A percentile compares a stretch with the other conserved stretches of the same genome.
phyloP scores from a whole-genome alignment of 2,329 filamentous ascomycete genomes.

The Fusarium incarnatum region DNA sequence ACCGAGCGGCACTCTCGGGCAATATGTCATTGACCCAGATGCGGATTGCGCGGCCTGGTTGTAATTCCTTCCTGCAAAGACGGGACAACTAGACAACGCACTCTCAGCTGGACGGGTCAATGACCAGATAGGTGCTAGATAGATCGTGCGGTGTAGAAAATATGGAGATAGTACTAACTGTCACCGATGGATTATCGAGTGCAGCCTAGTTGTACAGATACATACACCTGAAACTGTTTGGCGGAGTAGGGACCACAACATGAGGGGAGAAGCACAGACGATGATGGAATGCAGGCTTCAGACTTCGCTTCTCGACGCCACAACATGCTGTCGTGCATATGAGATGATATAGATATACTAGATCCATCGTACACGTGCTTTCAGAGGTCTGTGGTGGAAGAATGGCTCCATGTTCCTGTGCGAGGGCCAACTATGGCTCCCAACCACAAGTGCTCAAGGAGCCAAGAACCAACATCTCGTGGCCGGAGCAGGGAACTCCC shows the following conservation, averaged over 20 bases:
- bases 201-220: constrained; percentile 20
- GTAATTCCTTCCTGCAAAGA: neutral
- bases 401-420: constrained; percentile 32
- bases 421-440: constrained; percentile 29
- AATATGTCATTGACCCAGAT: neutral
- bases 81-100: constrained; percentile 1
- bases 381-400: constrained; percentile 25
- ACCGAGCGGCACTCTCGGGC: neutral
- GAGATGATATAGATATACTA: neutral
- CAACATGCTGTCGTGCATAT: constrained; percentile 7
- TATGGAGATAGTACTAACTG: constrained; percentile 28
- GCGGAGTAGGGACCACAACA: constrained; percentile 29
- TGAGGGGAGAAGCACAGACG: constrained; percentile 37
- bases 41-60: constrained; percentile 3
- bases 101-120: constrained; percentile 9
- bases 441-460: constrained; percentile 1
- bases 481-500: constrained; percentile 22
- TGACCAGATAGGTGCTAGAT: constrained; percentile 15
- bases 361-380: constrained; percentile 21
- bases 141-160: constrained; percentile 14
- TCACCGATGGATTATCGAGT: constrained; percentile 9
- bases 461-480: constrained; percentile 1
- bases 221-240: constrained; percentile 39
- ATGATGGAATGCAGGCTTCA: constrained; percentile 23
- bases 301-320: constrained; percentile 34